Conservation (phyloP, 2,329 filamentous ascomycete species). For the Colletotrichum sublineola region DNA sequence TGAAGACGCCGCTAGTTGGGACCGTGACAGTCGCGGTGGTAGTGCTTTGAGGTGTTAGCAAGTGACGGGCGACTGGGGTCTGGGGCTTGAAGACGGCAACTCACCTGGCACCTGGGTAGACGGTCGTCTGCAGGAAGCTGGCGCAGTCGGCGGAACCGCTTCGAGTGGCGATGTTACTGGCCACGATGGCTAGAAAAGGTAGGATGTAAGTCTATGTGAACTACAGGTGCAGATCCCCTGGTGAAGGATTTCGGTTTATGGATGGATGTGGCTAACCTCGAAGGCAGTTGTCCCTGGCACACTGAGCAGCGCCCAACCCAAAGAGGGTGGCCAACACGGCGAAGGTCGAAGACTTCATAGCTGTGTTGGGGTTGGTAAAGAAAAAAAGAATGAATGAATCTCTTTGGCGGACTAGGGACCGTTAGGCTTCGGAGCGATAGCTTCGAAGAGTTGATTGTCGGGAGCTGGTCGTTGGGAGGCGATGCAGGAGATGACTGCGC, state of each 20-base stretch:
- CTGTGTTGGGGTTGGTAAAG: constrained; percentile 9
- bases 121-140: constrained; percentile 27
- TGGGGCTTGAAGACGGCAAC: background rate
- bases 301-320: constrained; percentile 36
- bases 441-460: constrained; percentile 22
- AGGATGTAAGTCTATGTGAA: constrained; percentile 9
- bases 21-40: constrained; percentile 31
- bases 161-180: constrained; percentile 29
- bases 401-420: constrained; percentile 17
- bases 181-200: constrained; percentile 25
- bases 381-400: constrained; percentile 18
- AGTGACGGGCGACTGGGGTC: background rate
- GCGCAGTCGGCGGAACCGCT: constrained; percentile 39
- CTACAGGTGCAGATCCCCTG: constrained; percentile 2
- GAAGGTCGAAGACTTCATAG: constrained; percentile 37
- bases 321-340: constrained; percentile 41
- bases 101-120: constrained; percentile 29
- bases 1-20: constrained; percentile 36
- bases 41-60: constrained; percentile 24
- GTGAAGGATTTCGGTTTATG: background rate
- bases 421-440: constrained; percentile 29
- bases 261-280: constrained; percentile 27
- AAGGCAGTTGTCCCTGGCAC: constrained; percentile 41
- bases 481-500: constrained; percentile 40
- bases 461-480: constrained; percentile 32